Evolutionary conservation across 2,329 filamentous ascomycete genomes (phyloP), one percentile per base, ranked within the genome.

Genomic region (Periconia sp.): DNA sequence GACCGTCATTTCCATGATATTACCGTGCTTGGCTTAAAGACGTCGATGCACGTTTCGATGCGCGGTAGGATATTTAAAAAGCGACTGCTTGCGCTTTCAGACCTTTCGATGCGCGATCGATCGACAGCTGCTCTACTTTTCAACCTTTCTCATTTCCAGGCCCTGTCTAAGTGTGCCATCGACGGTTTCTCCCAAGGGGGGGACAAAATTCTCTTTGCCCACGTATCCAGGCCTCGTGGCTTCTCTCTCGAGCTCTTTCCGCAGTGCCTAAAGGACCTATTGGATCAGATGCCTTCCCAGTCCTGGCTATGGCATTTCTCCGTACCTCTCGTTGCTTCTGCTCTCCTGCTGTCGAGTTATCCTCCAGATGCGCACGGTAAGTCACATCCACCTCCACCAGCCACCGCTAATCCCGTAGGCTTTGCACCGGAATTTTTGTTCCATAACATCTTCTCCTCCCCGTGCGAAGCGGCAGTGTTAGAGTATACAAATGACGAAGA

Each of bases 321-420:
- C 10, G 39, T 45, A 23, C 58, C 60, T 15, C 23, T 66, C 11
- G 29, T 66, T 17, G 54, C 54, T 9, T 65, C 54, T 3, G 50
- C 59, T 12, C 32, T 65, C 1, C 30, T 61, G 21, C 42, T 66
- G 3, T 44, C 56, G 5, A 54, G 47, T 21, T 65, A 62, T 36
- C 54, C 56, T 18, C 54, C 54, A 16, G 38, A 45, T 7, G 37
- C 54, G 8, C 51, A 65, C 36, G 16, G 55, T 65, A 50, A 46
- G 53, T 22, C 39, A 18, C 16, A 15, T 24, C 8, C 22, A 7
- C 10, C 12, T 10, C 7, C n/a, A 10, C 13, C 15, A 15, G 13
- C 15, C 17, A 33, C 4, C n/a, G 11, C 37, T 29, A 16, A 12
- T 4, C 18, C 28, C n/a, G 23, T 24, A 53, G 42, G 24, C 13